These are phyloP conservation scores for Pythium vanterpoolii DNA, from an alignment of 352 stramenopile species.

Conservation along the genomic window DNA sequence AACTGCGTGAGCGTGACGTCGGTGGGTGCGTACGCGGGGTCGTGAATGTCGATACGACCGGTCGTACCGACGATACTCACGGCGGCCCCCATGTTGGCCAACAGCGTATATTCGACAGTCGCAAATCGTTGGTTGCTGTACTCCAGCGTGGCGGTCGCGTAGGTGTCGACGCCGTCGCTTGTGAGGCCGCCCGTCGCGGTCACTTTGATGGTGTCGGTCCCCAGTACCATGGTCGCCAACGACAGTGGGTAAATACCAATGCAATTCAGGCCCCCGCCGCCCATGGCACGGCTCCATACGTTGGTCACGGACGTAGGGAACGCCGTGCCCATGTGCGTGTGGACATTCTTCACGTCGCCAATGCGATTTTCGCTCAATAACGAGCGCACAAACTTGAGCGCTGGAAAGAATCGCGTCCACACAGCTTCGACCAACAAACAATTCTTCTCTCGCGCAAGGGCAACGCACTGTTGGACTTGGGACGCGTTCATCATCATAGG, in stretches of 20 bases:
- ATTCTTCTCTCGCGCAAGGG: slow-evolving; percentile 51
- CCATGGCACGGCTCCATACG: slow-evolving; percentile 65
- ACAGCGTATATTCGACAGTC: slow-evolving; percentile 57
- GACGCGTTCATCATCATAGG: slow-evolving; percentile 87
- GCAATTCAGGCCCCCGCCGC: slow-evolving; percentile 65
- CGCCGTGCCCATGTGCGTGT: slow-evolving; percentile 65
- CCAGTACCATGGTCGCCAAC: slow-evolving; percentile 61
- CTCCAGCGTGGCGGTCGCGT: slow-evolving; percentile 46
- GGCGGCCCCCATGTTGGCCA: slow-evolving; percentile 56
- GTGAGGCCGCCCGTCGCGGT: slow-evolving; percentile 43
- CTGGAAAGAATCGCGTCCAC: slow-evolving; percentile 87
- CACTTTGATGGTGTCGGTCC: slow-evolving; percentile 41
- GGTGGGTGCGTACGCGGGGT: slow-evolving; percentile 58
- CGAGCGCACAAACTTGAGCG: slow-evolving; percentile 53
- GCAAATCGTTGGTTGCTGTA: slow-evolving; percentile 42
- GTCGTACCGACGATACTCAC: slow-evolving; percentile 71
- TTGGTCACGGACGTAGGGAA: slow-evolving; percentile 39
- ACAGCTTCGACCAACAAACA: slow-evolving; percentile 81
- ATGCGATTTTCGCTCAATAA: slow-evolving; percentile 51
- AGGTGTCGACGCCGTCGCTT: slow-evolving; percentile 48
- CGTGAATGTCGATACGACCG: slow-evolving; percentile 61
- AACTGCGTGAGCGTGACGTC: slow-evolving; percentile 42
- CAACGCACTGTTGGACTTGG: slow-evolving; percentile 66
- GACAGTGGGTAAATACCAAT: slow-evolving; percentile 76
- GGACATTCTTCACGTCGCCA: slow-evolving; percentile 62